Conservation (phyloP, 495 filamentous ascomycete genomes). For the Platismatia glauca region DNA sequence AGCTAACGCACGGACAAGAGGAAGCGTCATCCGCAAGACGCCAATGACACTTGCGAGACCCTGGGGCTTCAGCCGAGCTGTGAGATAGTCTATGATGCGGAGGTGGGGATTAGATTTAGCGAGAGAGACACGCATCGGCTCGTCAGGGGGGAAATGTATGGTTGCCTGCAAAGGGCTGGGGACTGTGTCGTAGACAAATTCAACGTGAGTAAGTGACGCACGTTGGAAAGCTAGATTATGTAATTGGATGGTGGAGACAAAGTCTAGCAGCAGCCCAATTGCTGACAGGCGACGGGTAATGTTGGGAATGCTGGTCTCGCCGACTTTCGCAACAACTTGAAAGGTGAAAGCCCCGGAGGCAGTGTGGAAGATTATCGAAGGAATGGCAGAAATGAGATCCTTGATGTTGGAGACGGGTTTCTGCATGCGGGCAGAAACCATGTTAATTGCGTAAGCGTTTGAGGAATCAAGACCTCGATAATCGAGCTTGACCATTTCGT, state of each 20-base stretch:
- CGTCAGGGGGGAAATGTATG: constrained; percentile 30
- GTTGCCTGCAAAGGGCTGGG: constrained; percentile 25
- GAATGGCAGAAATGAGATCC: constrained; percentile 42
- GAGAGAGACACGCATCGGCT: constrained; percentile 38
- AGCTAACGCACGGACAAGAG: constrained; percentile 57
- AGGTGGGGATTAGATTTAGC: constrained; percentile 65
- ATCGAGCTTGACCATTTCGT: constrained; percentile 44
- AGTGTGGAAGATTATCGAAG: constrained; percentile 50
- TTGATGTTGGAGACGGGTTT: constrained; percentile 34
- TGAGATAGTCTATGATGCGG: constrained; percentile 57
- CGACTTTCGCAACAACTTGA: constrained; percentile 47
- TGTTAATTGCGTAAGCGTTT: constrained; percentile 20
- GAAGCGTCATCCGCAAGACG: constrained; percentile 53
- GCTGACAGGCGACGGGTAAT: constrained; percentile 48
- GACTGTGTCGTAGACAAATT: constrained; percentile 48
- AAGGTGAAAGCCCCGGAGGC: constrained; percentile 44
- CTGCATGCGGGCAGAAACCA: constrained; percentile 36
- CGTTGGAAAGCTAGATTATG: constrained; percentile 44
- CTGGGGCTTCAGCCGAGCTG: constrained; percentile 42
- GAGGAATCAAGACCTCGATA: constrained; percentile 38
- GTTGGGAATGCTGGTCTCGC: constrained; percentile 43
- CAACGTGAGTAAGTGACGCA: constrained; percentile 51
- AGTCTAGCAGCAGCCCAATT: constrained; percentile 55
- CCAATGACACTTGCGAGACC: constrained; percentile 48
- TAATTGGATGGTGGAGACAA: constrained; percentile 51